A percentile compares a stretch with the other conserved stretches of the same genome.
These are phyloP conservation scores for Xanthoconium separans DNA, from an alignment of 1,284 basidiomycete species.

Conservation along the genomic window DNA sequence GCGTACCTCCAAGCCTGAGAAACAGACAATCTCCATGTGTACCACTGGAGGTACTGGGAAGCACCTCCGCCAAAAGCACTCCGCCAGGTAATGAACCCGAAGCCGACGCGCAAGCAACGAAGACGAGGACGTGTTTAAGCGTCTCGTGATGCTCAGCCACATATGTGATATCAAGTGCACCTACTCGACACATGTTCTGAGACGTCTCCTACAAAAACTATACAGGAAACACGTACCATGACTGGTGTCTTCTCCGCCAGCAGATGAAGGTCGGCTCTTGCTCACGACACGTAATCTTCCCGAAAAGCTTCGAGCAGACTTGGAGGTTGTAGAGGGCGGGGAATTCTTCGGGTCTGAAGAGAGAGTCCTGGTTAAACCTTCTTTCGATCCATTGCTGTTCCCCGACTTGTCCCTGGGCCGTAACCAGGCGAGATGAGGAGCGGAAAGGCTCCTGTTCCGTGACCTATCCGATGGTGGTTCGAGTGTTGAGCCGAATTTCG, in stretches of 20 bases:
- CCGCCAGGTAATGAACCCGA: constrained; percentile 17
- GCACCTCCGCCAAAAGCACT: constrained; percentile 53
- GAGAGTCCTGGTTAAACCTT: constrained; percentile 12
- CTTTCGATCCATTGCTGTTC: constrained; percentile 9
- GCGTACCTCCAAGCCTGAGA: constrained; percentile 53
- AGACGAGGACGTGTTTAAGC: constrained; percentile 71
- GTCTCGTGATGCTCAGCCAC: constrained; percentile 86
- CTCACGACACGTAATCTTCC: constrained; percentile 22
- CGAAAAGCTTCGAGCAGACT: constrained; percentile 19
- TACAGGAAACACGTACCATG: constrained; percentile 18
- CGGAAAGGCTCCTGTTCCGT: constrained; percentile 66
- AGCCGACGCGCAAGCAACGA: constrained; percentile 38
- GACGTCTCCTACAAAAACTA: not conserved
- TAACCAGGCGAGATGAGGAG: constrained; percentile 70
- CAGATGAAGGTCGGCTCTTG: constrained; percentile 21
- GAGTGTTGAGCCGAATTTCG: constrained; percentile 4
- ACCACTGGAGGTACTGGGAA: constrained; percentile 43
- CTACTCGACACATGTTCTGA: constrained; percentile 17
- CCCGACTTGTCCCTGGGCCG: constrained; percentile 32
- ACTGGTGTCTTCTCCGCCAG: constrained; percentile 9
- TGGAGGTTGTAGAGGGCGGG: constrained; percentile 4
- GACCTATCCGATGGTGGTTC: constrained; percentile 35
- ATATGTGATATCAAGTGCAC: constrained; percentile 60
- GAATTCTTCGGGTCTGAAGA: constrained; percentile 19
- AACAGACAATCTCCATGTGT: constrained; percentile 53